These are phyloP conservation scores for Hibiscus mutabilis DNA, from an alignment of 345 rosid species.

Conservation along the genomic window DNA sequence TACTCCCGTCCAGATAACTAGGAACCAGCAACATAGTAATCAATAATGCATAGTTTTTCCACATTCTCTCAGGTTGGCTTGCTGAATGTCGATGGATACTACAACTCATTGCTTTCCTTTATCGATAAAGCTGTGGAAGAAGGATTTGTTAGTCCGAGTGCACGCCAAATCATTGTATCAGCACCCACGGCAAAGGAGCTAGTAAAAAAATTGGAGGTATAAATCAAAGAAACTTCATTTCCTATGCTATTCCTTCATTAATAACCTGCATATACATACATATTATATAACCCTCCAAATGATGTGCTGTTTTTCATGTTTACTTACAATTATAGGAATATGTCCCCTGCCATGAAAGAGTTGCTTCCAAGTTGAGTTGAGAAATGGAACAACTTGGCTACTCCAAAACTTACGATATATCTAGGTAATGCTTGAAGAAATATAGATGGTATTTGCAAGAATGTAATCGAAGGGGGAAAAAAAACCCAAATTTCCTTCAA, in stretches of 20 bases:
- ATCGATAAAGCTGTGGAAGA: slow-evolving; percentile 98
- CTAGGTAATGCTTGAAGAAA: slow-evolving; percentile 26
- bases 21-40: background rate
- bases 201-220: slow-evolving; percentile 84
- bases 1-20: too few relatives aligned
- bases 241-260: background rate
- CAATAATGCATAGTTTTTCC: background rate
- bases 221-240: background rate
- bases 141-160: slow-evolving; percentile 77
- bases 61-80: slow-evolving; percentile 67
- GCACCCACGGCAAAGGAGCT: slow-evolving; percentile 86
- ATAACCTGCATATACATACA: background rate
- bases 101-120: slow-evolving; percentile 88
- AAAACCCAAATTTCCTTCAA: slow-evolving; percentile 16
- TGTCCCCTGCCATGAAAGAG: slow-evolving; percentile 79
- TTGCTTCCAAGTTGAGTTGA: slow-evolving; percentile 79
- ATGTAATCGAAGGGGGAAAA: slow-evolving; percentile 19
- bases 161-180: slow-evolving; percentile 80
- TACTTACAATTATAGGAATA: slow-evolving; percentile 47
- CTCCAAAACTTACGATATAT: slow-evolving; percentile 39
- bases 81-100: slow-evolving; percentile 97
- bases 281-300: background rate
- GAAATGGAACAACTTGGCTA: slow-evolving; percentile 72
- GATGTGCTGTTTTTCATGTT: background rate
- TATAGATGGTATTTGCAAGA: slow-evolving; percentile 16